phyloP scores from a whole-genome alignment of 2,329 filamentous ascomycete species.

The Alternaria gaisen region DNA sequence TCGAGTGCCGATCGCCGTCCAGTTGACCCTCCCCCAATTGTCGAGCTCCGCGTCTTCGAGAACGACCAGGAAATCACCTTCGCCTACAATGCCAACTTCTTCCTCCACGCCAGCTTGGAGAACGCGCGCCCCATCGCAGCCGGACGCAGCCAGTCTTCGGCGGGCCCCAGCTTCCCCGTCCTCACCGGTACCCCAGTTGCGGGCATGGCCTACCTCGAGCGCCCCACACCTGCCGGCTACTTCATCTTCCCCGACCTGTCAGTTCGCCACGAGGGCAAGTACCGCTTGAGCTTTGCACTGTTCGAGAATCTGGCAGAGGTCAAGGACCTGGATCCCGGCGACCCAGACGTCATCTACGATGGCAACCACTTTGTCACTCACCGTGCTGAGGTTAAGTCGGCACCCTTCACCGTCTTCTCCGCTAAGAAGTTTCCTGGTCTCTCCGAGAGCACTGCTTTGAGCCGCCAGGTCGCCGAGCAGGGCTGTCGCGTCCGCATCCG shows the following conservation, averaged over 20 bases:
- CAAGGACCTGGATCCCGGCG: constrained; percentile 74
- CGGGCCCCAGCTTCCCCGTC: constrained; percentile 75
- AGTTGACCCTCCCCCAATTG: constrained; percentile 92
- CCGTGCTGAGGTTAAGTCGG: constrained; percentile 88
- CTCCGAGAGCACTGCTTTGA: constrained; percentile 86
- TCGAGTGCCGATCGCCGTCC: constrained; percentile 83
- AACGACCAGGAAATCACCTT: constrained; percentile 77
- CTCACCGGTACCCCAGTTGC: constrained; percentile 94
- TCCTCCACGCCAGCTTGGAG: constrained; percentile 89
- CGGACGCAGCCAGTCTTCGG: constrained; percentile 72
- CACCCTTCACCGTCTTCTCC: constrained; percentile 87
- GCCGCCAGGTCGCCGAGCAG: constrained; percentile 92
- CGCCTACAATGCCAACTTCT: constrained; percentile 95
- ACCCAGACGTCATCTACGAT: constrained; percentile 53
- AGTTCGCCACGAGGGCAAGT: constrained; percentile 92
- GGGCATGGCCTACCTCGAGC: constrained; percentile 94
- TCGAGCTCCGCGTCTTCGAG: constrained; percentile 87
- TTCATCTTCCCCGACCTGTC: constrained; percentile 98
- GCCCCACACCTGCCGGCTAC: constrained; percentile 81
- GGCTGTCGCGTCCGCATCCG: constrained; percentile 96
- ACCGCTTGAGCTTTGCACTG: constrained; percentile 88
- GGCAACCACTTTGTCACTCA: constrained; percentile 73
- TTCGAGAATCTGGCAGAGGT: constrained; percentile 92
- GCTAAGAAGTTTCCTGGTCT: constrained; percentile 98
- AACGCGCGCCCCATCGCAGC: constrained; percentile 84